Base-by-base conservation (phyloP, 148 eudicot species). In the Silene latifolia region DNA sequence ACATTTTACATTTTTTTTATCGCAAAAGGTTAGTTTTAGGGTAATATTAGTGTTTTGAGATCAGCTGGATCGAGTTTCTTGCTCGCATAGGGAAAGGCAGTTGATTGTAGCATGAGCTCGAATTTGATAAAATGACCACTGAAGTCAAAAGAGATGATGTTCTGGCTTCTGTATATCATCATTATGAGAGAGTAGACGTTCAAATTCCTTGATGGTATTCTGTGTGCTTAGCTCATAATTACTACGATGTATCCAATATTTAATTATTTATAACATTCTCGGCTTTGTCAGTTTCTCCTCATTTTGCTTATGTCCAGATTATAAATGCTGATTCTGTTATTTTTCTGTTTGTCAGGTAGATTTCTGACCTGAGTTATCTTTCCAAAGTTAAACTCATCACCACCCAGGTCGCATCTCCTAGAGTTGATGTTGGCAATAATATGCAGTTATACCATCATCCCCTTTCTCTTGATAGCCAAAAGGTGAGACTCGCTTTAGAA, bases 401-500 rank as follows among this genome's bases (percentile, higher is more conserved):
- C 47, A 27, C 62, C 21, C 67, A 44, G 67, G 29, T 57, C 27
- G 4, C 73, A 11, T 21, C 14, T 57, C 32, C 20, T 67, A 73
- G 51, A 72, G 85, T 73, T 82, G 72, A 82, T 84, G 81, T 70
- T 77, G 72, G 61, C 73, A 17, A 46, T 64, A 82, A 57, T 57
- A 95, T 95, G 98, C 98, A 95, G 86, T 82, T 95, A n/a, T 95
- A 92, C 74, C 98, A 95, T 85, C 97, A 92, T 81, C 97, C 97
- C 4, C 81, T 83, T 78, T 95, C 96, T 9, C 63, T 95, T 82
- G 91, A 95, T 81, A 92, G 98, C 92, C 98, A 92, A 86, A 95
- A 90, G 80, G 97, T 90, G 80, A 85, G 98, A 80, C 88, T 95
- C 68, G 97, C 91, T 42, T 78, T 95, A 80, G 98, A 94, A 80